phyloP scores from a whole-genome alignment of 306 rosid species.

The Rosa rugosa region DNA sequence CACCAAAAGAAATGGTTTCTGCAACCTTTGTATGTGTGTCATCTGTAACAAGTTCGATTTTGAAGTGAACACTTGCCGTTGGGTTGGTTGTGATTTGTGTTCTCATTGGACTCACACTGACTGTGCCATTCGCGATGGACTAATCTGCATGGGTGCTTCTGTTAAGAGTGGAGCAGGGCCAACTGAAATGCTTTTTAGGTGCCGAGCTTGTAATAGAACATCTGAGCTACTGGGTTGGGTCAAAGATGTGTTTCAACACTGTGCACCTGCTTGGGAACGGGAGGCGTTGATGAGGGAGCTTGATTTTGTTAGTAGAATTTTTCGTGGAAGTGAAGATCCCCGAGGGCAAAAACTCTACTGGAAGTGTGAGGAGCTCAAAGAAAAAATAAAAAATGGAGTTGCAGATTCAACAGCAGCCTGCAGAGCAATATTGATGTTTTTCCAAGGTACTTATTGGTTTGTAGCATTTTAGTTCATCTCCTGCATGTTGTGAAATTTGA shows the following conservation, averaged over 20 bases:
- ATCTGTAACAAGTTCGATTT: constrained; percentile 97
- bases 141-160: constrained; percentile 73
- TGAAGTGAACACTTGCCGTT: constrained; percentile 96
- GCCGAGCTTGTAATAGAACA: constrained; percentile 92
- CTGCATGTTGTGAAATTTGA: neutral
- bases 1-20: constrained; percentile 80
- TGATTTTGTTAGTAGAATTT: constrained; percentile 91
- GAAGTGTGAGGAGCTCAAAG: constrained; percentile 88
- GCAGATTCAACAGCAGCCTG: constrained; percentile 70
- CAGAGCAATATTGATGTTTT: constrained; percentile 73
- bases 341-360: constrained; percentile 75
- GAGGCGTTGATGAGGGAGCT: constrained; percentile 85
- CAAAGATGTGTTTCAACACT: constrained; percentile 95
- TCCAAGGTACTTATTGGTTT: constrained; percentile 60
- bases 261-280: constrained; percentile 91
- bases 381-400: constrained; percentile 59
- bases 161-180: constrained; percentile 73
- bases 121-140: constrained; percentile 94
- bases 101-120: constrained; percentile 99
- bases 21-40: constrained; percentile 98
- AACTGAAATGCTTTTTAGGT: constrained; percentile 90
- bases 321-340: constrained; percentile 83
- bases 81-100: constrained; percentile 97
- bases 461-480: constrained; percentile 11
- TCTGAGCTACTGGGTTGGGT: constrained; percentile 98